Conservation (phyloP, 805 yeast genomes). For the Sporopachydermia quercuum region DNA sequence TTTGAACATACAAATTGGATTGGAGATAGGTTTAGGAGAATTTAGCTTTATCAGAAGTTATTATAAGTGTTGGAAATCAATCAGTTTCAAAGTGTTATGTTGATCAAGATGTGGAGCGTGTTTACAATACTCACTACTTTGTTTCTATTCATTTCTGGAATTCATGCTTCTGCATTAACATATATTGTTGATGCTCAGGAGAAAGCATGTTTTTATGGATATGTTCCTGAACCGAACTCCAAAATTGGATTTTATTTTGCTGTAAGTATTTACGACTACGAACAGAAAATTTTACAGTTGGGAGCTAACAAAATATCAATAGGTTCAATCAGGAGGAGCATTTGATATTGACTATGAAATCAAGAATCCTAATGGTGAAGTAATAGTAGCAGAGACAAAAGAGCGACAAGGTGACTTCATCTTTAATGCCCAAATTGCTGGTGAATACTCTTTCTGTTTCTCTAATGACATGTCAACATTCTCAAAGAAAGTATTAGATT, state of each 20-base stretch:
- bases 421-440: conserved; percentile 46
- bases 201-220: conserved; percentile 53
- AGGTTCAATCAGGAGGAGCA: conserved; percentile 58
- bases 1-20: too few species aligned
- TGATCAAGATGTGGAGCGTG: background rate
- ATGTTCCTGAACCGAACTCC: conserved; percentile 43
- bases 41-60: too few species aligned
- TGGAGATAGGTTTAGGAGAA: too few species aligned
- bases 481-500: conserved; percentile 73
- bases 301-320: too few species aligned
- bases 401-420: conserved; percentile 72
- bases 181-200: conserved; percentile 66
- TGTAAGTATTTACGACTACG: conserved; percentile 23
- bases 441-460: conserved; percentile 85
- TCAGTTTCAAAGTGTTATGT: too few species aligned
- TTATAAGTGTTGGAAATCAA: too few species aligned
- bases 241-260: conserved; percentile 68
- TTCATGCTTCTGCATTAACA: conserved; percentile 46
- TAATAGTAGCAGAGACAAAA: conserved; percentile 38
- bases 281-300: too few species aligned
- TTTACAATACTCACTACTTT: background rate
- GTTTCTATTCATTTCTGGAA: conserved; percentile 14
- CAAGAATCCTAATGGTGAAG: conserved; percentile 38
- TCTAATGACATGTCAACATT: conserved; percentile 66
- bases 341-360: conserved; percentile 62